Base-by-base conservation (phyloP, 495 filamentous ascomycete genomes). In the Hamigera avellanea region DNA sequence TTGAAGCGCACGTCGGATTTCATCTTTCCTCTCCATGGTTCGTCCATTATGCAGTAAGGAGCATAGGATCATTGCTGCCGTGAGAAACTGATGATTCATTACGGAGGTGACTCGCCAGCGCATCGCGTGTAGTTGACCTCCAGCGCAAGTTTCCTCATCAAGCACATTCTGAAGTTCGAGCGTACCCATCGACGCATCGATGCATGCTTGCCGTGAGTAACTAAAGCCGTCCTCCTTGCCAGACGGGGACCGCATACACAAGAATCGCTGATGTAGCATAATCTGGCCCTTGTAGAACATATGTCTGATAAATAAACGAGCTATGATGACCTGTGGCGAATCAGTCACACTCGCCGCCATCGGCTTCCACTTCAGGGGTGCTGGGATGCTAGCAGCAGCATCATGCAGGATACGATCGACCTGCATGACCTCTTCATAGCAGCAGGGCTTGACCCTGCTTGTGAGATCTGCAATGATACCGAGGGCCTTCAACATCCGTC, bases 11-110 rank as follows among this genome's bases (percentile, higher is more conserved):
- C 52, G 51, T 26, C 34, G 45, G 19, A 47, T 42, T 29, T 56
- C 41, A 19, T 44, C 37, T 33, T 41, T 29, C 14, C 42, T 29
- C 27, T 36, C 30, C 29, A 37, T 14, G 9, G 26, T 34, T 13
- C 39, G 32, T 27, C 27, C 40, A 13, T 28, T 31, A 30, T 42
- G 45, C 7, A 75, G 45, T 25, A 72, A 59, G 0, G 67, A 57
- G 38, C 67, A 70, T 9, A 72, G 44, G 10, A 75, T 46, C 69
- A 75, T 73, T 8, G 66, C 56, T 1, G 68, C 70, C 1, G 67
- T 52, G 1, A 58, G 39, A 26, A 53, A 58, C 6, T 49, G 40
- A 28, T 58, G 49, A 13, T 42, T 55, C 37, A 50, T 49, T 1
- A 43, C 35, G 14, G 43, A 50, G 10, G 46, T 45, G 17, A 53